These are phyloP conservation scores for Cylindricascospora bacillispora DNA, from an alignment of 1,139 yeast species.

Conservation along the genomic window DNA sequence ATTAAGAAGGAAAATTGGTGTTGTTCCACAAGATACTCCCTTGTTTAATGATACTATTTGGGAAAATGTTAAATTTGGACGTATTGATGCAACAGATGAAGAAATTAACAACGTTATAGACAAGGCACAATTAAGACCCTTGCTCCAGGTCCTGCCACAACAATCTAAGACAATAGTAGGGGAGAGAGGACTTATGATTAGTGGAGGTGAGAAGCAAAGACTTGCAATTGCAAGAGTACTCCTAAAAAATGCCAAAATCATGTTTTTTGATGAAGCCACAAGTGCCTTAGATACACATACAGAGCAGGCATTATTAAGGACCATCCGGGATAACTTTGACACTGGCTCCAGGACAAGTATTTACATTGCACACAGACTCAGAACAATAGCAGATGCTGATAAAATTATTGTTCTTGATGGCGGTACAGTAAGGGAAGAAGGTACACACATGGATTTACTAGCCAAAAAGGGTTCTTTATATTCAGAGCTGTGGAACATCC, in stretches of 20 bases:
- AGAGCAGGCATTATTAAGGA: constrained; percentile 68
- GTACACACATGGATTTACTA: constrained; percentile 57
- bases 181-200: constrained; percentile 95
- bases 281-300: constrained; percentile 95
- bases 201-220: constrained; percentile 97
- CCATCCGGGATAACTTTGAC: constrained; percentile 51
- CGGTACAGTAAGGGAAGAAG: constrained; percentile 80
- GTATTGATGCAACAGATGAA: constrained; percentile 57
- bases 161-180: constrained; percentile 88
- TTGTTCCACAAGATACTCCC: constrained; percentile 97
- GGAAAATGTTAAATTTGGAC: constrained; percentile 82
- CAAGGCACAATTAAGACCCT: constrained; percentile 53
- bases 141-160: constrained; percentile 65
- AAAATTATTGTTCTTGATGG: constrained; percentile 76
- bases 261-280: constrained; percentile 95
- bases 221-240: constrained; percentile 84
- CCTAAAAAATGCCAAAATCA: constrained; percentile 74
- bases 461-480: constrained; percentile 47
- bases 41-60: constrained; percentile 80
- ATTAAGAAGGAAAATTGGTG: constrained; percentile 64
- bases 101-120: constrained; percentile 55
- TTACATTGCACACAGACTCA: constrained; percentile 83
- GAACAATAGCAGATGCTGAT: constrained; percentile 92
- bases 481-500: constrained; percentile 78
- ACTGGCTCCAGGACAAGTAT: constrained; percentile 58